These are phyloP conservation scores for Lyophyllum semitale DNA, from an alignment of 768 basidiomycete genomes.

Conservation along the genomic window DNA sequence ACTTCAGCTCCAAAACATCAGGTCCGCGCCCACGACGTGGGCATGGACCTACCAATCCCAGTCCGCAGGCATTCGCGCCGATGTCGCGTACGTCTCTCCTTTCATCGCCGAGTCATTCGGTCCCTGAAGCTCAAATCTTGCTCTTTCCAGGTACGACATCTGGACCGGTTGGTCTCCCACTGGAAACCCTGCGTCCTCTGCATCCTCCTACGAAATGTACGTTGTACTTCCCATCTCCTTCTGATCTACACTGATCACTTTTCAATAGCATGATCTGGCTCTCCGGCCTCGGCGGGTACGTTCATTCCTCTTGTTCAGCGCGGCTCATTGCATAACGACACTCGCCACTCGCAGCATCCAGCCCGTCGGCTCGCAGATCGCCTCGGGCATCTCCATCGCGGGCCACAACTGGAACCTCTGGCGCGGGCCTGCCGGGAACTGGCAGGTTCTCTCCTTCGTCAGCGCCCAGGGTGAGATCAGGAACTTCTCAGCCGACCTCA, in stretches of 20 bases:
- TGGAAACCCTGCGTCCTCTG: conserved; percentile 46
- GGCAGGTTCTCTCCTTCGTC: conserved; percentile 60
- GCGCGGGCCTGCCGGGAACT: conserved; percentile 53
- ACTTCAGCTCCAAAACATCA: conserved; percentile 40
- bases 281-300: conserved; percentile 55
- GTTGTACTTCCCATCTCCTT: conserved; percentile 10
- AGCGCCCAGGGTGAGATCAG: conserved; percentile 47
- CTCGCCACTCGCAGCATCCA: conserved; percentile 39
- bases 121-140: background rate
- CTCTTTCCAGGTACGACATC: conserved; percentile 47
- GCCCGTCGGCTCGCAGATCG: conserved; percentile 53
- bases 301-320: background rate
- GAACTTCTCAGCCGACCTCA: conserved; percentile 53
- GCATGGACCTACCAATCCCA: conserved; percentile 48
- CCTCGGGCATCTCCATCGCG: conserved; percentile 40
- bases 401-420: conserved; percentile 60
- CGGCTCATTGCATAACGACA: background rate
- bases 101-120: background rate
- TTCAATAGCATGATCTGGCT: conserved; percentile 60
- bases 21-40: conserved; percentile 51
- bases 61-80: conserved; percentile 50
- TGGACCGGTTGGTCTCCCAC: conserved; percentile 48
- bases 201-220: conserved; percentile 57
- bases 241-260: background rate
- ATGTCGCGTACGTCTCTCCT: conserved; percentile 43